phyloP scores from a whole-genome alignment of 1,284 basidiomycete species.

The Ustilago xerochloae region DNA sequence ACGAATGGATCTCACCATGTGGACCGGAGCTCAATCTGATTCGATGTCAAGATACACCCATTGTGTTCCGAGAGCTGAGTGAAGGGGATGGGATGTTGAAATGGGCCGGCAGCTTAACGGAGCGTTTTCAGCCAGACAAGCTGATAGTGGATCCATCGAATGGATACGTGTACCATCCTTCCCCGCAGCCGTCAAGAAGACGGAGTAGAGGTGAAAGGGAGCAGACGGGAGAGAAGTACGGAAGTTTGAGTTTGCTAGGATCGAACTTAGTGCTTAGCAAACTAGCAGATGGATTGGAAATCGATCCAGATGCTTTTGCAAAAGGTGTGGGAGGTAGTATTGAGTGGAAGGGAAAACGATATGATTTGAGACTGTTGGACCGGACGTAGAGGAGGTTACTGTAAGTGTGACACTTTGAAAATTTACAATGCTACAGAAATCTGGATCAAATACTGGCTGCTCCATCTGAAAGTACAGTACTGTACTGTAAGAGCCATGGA shows the following conservation, averaged over 20 bases:
- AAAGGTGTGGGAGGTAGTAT: constrained; percentile 35
- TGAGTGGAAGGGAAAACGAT: constrained; percentile 35
- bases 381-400: not conserved
- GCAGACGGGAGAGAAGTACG: constrained; percentile 21
- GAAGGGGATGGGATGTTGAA: constrained; percentile 38
- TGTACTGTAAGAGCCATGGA: too few relatives aligned
- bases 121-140: constrained; percentile 49
- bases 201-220: not conserved
- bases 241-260: constrained; percentile 57
- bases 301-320: constrained; percentile 34
- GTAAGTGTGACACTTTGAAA: not conserved
- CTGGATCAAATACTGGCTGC: too few relatives aligned
- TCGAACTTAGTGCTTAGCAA: constrained; percentile 58
- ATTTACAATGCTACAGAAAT: not conserved
- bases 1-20: constrained; percentile 64
- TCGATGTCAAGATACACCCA: constrained; percentile 60
- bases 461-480: too few relatives aligned
- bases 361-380: constrained; percentile 17
- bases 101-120: constrained; percentile 55
- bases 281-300: constrained; percentile 50
- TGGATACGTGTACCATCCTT: constrained; percentile 68
- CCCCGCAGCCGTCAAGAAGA: constrained; percentile 30
- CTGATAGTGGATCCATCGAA: constrained; percentile 54
- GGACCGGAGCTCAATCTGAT: constrained; percentile 65
- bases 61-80: constrained; percentile 64